Conservation (phyloP, 2,329 filamentous ascomycete species). For the Pseudogymnoascus sp. region DNA sequence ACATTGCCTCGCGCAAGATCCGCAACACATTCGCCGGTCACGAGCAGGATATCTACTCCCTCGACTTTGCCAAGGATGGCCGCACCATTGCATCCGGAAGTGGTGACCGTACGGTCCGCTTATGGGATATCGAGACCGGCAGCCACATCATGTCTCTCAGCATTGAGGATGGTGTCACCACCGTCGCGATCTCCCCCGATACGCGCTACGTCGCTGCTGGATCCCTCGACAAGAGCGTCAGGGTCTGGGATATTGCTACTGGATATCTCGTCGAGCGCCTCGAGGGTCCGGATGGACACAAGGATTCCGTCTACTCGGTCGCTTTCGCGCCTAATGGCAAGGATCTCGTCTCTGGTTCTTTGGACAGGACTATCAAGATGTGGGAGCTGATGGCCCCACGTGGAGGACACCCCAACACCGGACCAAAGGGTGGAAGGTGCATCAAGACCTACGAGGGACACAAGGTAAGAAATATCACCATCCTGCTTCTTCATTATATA, state of each 20-base stretch:
- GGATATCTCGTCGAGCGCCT: slow-evolving; percentile 85
- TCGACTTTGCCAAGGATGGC: slow-evolving; percentile 90
- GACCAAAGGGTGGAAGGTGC: slow-evolving; percentile 80
- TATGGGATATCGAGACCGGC: slow-evolving; percentile 90
- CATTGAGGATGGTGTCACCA: slow-evolving; percentile 96
- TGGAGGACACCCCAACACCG: slow-evolving; percentile 54
- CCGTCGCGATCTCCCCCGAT: slow-evolving; percentile 93
- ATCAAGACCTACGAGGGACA: slow-evolving; percentile 96
- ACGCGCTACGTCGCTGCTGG: slow-evolving; percentile 90
- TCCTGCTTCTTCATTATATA: not conserved
- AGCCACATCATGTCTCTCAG: slow-evolving; percentile 75
- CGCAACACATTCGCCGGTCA: slow-evolving; percentile 92
- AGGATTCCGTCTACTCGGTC: slow-evolving; percentile 93
- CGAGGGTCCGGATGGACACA: slow-evolving; percentile 88
- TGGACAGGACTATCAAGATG: slow-evolving; percentile 99
- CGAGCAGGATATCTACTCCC: slow-evolving; percentile 95
- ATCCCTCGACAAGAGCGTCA: slow-evolving; percentile 93
- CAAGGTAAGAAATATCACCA: slow-evolving; percentile 49
- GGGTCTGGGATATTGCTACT: slow-evolving; percentile 86
- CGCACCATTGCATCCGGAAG: slow-evolving; percentile 92
- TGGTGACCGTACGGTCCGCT: slow-evolving; percentile 85
- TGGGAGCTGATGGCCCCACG: slow-evolving; percentile 80
- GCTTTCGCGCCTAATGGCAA: slow-evolving; percentile 91
- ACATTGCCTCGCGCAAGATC: slow-evolving; percentile 75
- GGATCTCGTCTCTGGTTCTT: slow-evolving; percentile 84